A percentile compares a stretch with the other conserved stretches of the same genome.
Evolutionary conservation across 2,329 filamentous ascomycete genomes (phyloP).

Genomic region (Seiridium unicorne): DNA sequence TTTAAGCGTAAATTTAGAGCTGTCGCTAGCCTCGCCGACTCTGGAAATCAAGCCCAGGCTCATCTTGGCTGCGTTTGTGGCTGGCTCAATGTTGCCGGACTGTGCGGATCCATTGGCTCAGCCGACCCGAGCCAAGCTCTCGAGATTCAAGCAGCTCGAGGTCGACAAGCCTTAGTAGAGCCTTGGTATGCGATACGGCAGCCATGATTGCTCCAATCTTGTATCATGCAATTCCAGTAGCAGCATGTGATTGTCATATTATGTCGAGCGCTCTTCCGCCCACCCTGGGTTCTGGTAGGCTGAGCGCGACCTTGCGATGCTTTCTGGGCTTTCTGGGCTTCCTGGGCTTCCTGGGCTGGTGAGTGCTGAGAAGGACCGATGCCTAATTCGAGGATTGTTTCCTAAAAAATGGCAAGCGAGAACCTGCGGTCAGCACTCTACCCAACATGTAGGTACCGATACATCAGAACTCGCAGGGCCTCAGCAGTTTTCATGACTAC

Average conservation of each 20-base stretch:
- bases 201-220: neutral
- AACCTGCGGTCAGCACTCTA: constrained; percentile 4
- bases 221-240: too few relatives aligned
- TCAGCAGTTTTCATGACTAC: too few relatives aligned
- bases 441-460: neutral
- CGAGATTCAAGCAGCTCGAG: neutral
- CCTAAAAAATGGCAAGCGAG: neutral
- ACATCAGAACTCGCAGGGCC: neutral
- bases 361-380: neutral
- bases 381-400: neutral
- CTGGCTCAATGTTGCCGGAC: neutral
- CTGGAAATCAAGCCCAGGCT: neutral
- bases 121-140: neutral
- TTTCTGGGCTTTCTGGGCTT: neutral
- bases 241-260: too few relatives aligned
- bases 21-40: neutral
- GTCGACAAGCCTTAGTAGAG: neutral
- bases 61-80: neutral
- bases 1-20: constrained; percentile 5
- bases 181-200: neutral
- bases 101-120: neutral
- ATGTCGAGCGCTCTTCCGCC: too few relatives aligned
- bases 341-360: neutral
- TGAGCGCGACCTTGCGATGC: neutral
- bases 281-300: neutral